These are phyloP conservation scores for Penicillium brevicompactum DNA, from an alignment of 2,329 filamentous ascomycete genomes.

Conservation along the genomic window DNA sequence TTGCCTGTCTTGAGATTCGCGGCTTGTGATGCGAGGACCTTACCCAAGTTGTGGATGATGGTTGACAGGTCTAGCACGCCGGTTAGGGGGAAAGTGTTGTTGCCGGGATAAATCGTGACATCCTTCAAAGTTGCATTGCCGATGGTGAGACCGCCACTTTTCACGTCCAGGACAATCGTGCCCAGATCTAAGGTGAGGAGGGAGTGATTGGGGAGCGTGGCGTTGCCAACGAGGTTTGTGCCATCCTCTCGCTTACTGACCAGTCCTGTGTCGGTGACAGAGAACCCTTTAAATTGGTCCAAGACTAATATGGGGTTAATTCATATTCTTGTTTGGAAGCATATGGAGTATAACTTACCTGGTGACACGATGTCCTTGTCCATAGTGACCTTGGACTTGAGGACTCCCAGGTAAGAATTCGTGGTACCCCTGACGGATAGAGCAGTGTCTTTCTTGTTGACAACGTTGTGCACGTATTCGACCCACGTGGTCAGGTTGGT, in stretches of 20 bases:
- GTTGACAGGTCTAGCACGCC: slow-evolving; percentile 50
- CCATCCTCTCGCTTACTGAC: slow-evolving; percentile 45
- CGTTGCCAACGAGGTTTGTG: slow-evolving; percentile 57
- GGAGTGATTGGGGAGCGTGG: slow-evolving; percentile 60
- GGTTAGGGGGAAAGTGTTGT: slow-evolving; percentile 53
- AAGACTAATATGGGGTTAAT: slow-evolving; percentile 44
- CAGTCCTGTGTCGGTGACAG: slow-evolving; percentile 49
- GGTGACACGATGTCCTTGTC: slow-evolving; percentile 38
- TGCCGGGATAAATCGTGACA: slow-evolving; percentile 56
- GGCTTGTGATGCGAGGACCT: slow-evolving; percentile 29
- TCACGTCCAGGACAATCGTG: slow-evolving; percentile 56
- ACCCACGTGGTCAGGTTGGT: slow-evolving; percentile 31
- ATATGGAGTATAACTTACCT: slow-evolving; percentile 24
- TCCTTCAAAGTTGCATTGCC: slow-evolving; percentile 54
- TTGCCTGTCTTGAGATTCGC: slow-evolving; percentile 29
- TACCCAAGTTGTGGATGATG: slow-evolving; percentile 30
- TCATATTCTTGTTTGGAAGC: too few relatives aligned
- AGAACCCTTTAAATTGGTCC: slow-evolving; percentile 54
- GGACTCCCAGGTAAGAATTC: slow-evolving; percentile 32
- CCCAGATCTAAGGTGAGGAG: slow-evolving; percentile 59
- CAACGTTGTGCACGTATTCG: slow-evolving; percentile 35
- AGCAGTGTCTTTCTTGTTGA: slow-evolving; percentile 28
- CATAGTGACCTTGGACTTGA: slow-evolving; percentile 38
- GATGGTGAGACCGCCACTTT: slow-evolving; percentile 49
- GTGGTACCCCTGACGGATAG: slow-evolving; percentile 33